Evolutionary conservation across 345 rosid genomes (phyloP).

Genomic region (Eucalyptus regnans): DNA sequence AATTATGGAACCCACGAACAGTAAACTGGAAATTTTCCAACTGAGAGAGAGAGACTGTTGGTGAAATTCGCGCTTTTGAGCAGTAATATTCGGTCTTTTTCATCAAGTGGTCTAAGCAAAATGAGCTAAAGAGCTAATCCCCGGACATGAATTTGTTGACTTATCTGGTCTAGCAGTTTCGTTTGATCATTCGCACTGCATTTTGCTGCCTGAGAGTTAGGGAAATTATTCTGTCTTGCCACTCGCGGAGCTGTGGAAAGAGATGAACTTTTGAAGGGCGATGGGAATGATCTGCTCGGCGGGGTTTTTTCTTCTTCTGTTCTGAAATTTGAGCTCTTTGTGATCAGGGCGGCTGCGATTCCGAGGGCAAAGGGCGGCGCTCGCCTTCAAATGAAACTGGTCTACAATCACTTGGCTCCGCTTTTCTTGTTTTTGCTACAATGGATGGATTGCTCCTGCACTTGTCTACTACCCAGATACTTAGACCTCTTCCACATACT

Average conservation of each 20-base stretch:
- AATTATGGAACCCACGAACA: background rate
- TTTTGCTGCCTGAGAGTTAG: background rate
- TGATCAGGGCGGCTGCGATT: slow-evolving; percentile 67
- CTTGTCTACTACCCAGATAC: slow-evolving; percentile 73
- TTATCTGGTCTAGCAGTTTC: background rate
- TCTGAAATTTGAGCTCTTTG: background rate
- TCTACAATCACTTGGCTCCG: slow-evolving; percentile 77
- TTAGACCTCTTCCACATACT: slow-evolving; percentile 73
- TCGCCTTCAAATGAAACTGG: slow-evolving; percentile 78
- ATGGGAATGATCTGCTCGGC: background rate
- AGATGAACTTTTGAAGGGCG: background rate
- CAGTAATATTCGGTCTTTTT: background rate
- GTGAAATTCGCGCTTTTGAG: background rate
- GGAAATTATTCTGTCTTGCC: background rate
- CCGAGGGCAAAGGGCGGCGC: slow-evolving; percentile 75
- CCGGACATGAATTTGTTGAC: background rate
- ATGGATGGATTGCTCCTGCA: slow-evolving; percentile 79
- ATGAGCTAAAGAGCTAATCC: background rate
- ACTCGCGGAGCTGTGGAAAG: background rate
- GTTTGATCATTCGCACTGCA: background rate
- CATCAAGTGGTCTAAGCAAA: background rate
- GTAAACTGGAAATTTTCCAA: background rate
- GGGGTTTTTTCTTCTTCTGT: background rate
- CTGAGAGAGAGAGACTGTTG: background rate
- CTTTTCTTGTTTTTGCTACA: slow-evolving; percentile 65